Evolutionary conservation across 2,329 filamentous ascomycete genomes (phyloP).

Genomic region (Colletotrichum agaves): DNA sequence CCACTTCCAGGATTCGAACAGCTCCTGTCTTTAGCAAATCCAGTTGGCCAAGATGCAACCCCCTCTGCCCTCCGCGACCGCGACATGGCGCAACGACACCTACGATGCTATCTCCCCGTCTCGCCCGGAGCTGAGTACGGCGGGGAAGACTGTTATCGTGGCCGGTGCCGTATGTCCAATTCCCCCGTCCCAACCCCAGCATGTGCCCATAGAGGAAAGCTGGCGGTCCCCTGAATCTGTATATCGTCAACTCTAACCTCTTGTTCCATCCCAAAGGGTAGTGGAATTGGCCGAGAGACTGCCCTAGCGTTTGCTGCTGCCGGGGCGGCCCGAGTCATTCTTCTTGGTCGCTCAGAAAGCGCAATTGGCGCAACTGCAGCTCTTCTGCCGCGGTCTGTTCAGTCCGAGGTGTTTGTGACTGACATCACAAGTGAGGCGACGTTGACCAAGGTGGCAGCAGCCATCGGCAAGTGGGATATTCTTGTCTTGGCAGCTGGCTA

Average conservation of each 20-base stretch:
- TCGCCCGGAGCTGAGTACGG: slow-evolving; percentile 51
- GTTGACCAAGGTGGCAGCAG: slow-evolving; percentile 22
- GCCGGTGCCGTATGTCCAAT: slow-evolving; percentile 67
- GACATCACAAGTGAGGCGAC: slow-evolving; percentile 26
- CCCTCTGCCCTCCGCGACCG: slow-evolving; percentile 38
- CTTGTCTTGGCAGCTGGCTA: slow-evolving; percentile 37
- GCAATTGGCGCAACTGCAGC: slow-evolving; percentile 42
- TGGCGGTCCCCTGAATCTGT: not conserved
- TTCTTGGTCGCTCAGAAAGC: slow-evolving; percentile 50
- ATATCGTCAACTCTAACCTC: slow-evolving; percentile 7
- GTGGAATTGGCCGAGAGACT: slow-evolving; percentile 73
- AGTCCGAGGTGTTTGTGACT: slow-evolving; percentile 7
- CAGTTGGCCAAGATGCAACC: slow-evolving; percentile 25
- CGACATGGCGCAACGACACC: slow-evolving; percentile 44
- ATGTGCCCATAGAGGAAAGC: not conserved
- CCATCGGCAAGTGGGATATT: slow-evolving; percentile 37
- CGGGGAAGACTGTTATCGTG: slow-evolving; percentile 67
- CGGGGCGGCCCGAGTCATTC: slow-evolving; percentile 49
- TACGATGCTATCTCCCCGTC: slow-evolving; percentile 53
- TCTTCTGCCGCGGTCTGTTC: slow-evolving; percentile 38
- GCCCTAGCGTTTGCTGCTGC: slow-evolving; percentile 66
- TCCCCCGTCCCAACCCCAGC: not conserved
- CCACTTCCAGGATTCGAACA: not conserved
- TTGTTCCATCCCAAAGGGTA: slow-evolving; percentile 12
- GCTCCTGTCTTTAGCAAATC: not conserved